Evolutionary conservation across 2,329 filamentous ascomycete genomes (phyloP).

Genomic region (Verticillium nubilum): DNA sequence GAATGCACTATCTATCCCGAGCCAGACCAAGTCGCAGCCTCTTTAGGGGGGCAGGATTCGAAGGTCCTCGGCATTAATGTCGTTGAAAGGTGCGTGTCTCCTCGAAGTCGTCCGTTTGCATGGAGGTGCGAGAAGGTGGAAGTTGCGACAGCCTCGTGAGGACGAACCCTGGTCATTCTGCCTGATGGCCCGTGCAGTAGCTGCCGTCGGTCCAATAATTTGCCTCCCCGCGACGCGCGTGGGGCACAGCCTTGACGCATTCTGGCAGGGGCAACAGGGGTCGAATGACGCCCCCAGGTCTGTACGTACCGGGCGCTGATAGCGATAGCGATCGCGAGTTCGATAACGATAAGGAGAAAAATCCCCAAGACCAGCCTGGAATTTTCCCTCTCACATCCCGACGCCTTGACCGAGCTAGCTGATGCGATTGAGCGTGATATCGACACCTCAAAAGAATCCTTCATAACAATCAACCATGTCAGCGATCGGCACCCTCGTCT

Average conservation of each 20-base stretch:
- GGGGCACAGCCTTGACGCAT: neutral
- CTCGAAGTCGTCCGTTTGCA: neutral
- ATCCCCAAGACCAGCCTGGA: neutral
- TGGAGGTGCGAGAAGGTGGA: constrained; percentile 6
- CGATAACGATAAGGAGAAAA: neutral
- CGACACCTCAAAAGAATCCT: neutral
- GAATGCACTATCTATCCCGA: neutral
- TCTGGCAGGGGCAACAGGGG: neutral
- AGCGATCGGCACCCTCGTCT: constrained; percentile 83
- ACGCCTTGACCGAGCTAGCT: neutral
- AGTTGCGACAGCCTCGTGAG: constrained; percentile 14
- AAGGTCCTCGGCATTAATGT: neutral
- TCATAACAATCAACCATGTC: constrained; percentile 53
- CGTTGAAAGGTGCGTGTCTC: neutral
- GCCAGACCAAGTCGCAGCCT: neutral
- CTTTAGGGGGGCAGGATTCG: neutral
- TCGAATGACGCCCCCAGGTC: neutral
- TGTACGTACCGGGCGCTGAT: neutral
- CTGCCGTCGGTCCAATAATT: constrained; percentile 4
- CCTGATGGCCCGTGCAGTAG: constrained; percentile 7
- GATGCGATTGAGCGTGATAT: neutral
- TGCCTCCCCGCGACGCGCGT: neutral
- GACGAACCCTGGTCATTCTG: constrained; percentile 9
- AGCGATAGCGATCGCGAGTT: neutral
- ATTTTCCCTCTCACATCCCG: neutral